Evolutionary conservation across 108 stramenopile genomes (phyloP).

Genomic region (Cyclotella kingstonii): DNA sequence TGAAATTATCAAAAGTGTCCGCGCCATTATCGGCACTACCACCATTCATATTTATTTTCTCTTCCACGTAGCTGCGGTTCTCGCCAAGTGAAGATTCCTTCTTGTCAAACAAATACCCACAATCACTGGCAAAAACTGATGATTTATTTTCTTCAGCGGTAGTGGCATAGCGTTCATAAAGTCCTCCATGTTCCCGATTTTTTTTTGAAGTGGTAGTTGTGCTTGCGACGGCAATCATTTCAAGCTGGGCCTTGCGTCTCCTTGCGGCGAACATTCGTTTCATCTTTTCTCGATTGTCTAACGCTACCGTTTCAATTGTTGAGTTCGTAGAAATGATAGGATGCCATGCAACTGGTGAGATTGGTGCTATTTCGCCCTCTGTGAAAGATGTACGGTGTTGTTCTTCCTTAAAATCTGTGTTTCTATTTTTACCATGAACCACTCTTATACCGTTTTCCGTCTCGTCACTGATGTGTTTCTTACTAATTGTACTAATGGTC

Average conservation of each 20-base stretch:
- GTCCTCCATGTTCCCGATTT: background rate
- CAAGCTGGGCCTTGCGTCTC: conserved; percentile 17
- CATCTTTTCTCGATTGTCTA: conserved; percentile 15
- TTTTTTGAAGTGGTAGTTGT: background rate
- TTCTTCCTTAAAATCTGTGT: too few relatives aligned
- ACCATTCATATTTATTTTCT: background rate
- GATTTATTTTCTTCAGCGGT: background rate
- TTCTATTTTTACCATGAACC: too few relatives aligned
- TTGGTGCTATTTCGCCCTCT: too few relatives aligned
- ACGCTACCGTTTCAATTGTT: background rate
- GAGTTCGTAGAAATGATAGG: too few relatives aligned
- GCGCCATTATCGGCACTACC: too few relatives aligned
- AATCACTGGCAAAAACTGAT: background rate
- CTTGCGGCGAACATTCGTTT: conserved; percentile 19
- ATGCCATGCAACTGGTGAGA: too few relatives aligned
- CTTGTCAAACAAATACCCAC: too few relatives aligned
- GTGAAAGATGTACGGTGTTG: too few relatives aligned
- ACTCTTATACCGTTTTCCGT: too few relatives aligned
- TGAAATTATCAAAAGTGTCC: too few relatives aligned
- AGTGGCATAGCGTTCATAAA: background rate
- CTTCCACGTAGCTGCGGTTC: background rate
- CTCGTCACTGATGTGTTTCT: too few relatives aligned
- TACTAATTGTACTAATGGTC: too few relatives aligned
- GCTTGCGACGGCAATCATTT: conserved; percentile 5
- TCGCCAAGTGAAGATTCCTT: background rate